Base-by-base conservation (phyloP, 1,284 basidiomycete species). In the Marasmius fiardii region DNA sequence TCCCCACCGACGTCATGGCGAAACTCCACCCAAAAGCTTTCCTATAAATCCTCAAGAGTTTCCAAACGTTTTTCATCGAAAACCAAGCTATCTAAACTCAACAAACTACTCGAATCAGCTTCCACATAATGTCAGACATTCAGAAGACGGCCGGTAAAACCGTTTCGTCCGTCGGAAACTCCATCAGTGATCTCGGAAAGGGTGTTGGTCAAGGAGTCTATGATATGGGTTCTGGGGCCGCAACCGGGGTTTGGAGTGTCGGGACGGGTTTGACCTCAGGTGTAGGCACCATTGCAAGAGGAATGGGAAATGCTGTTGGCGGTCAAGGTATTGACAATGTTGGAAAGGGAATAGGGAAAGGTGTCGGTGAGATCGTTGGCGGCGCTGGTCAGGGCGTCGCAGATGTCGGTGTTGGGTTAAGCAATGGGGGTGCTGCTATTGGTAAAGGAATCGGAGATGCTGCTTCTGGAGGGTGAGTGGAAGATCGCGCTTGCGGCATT, bases 121-220 rank as follows among this genome's bases (percentile, higher is more conserved):
- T n/a, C n/a, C n/a, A n/a, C n/a, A 43, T 7, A 10, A 48, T 55
- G 53, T 55, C 45, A 18, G 48, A 55, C 45, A 50, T 50, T n/a
- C 54, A 55, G 51, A 34, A 35, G 12, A 26, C 23, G 4, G 23
- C 39, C 21, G 54, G 54, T 33, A 55, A 55, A 8, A 51, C 53
- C 14, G 37, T 55, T 34, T 37, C 31, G 18, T 45, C 34, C 23
- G 41, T 45, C 39, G 54, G 48, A 8, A 51, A 55, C 20, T 47
- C 48, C 21, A 35, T 50, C 31, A 23, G 45, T 10, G 53, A 54
- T 34, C 34, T 54, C 26, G 54, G 53, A 4, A 55, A 24, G n/a
- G 54, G 48, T 6, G 45, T 37, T 10, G 54, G 54, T 10, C 21
- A 55, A 31, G 54, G 54, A 10, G 47, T 28, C 31, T 55, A 55